Base-by-base conservation (phyloP, 345 rosid species). In the Aurinia saxatilis region DNA sequence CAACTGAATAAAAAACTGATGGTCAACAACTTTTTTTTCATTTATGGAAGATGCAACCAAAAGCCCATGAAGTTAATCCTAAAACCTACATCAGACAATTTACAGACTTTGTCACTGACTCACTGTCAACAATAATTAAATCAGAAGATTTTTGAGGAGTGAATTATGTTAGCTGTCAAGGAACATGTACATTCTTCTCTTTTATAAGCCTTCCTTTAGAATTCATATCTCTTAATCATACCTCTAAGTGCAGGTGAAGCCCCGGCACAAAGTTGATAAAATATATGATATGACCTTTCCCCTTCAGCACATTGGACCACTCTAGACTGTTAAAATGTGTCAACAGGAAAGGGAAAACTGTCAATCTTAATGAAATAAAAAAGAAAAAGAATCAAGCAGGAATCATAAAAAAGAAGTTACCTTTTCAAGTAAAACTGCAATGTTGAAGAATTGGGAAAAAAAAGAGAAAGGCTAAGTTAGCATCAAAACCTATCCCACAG, bases 221-320 rank as follows among this genome's bases (percentile, higher is more conserved):
- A 38, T 61, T 56, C 59, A 38, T 0, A 19, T 54, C 51, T 54
- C 15, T 55, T 27, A 64, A 64, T 1, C 31, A 40, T 76, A 91
- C 99, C 99, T 84, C 87, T 77, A 45, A 93, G 87, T 23, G 69
- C 70, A 68, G 30, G 57, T 58, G 95, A 73, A 70, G 99, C 99
- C 63, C 99, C 99, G 46, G 88, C 91, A 76, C 99, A 93, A 66
- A 93, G 97, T 71, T 93, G 99, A 84, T 93, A 93, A 76, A 93
- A 93, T 77, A 93, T 84, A 73, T 93, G 99, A 76, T 93, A 93
- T 63, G 99, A 87, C 80, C 99, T 87, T 78, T 93, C 99, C 63
- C 96, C 96, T 57, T 82, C 91, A 34, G 83, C 79, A 82, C 97
- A 90, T 66, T 93, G 99, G 72, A 93, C 99, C 58, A 93, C 99